These are phyloP conservation scores for Medicago lupulina DNA, from an alignment of 306 rosid genomes.

Conservation along the genomic window DNA sequence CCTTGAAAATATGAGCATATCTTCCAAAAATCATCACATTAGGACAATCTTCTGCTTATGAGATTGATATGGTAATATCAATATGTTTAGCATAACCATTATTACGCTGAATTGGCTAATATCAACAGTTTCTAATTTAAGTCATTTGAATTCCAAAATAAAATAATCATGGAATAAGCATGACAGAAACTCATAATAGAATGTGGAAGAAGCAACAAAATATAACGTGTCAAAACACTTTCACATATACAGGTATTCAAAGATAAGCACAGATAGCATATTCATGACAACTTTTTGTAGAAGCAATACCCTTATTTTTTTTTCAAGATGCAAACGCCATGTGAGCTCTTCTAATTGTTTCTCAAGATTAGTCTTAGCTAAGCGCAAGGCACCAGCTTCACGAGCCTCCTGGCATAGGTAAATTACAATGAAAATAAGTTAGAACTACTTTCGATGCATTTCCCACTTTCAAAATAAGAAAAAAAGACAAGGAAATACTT, in stretches of 20 bases:
- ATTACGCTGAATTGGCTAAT: constrained; percentile 10
- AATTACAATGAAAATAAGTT: constrained; percentile 23
- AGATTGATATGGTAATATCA: constrained; percentile 10
- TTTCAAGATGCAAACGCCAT: constrained; percentile 96
- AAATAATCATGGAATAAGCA: not conserved
- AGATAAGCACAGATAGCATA: not conserved
- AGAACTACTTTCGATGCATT: constrained; percentile 24
- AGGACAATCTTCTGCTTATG: not conserved
- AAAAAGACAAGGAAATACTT: constrained; percentile 51
- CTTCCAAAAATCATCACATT: constrained; percentile 12
- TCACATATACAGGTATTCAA: constrained; percentile 1
- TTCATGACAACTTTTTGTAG: not conserved
- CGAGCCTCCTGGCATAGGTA: constrained; percentile 80
- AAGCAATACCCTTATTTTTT: constrained; percentile 81
- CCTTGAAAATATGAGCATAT: constrained; percentile 14
- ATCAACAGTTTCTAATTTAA: constrained; percentile 28
- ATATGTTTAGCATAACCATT: constrained; percentile 14
- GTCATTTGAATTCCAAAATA: constrained; percentile 25
- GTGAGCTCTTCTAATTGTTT: constrained; percentile 93
- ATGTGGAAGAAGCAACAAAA: constrained; percentile 15
- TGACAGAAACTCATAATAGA: constrained; percentile 20
- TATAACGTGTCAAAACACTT: constrained; percentile 24
- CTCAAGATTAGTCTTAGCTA: constrained; percentile 95
- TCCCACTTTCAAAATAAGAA: not conserved
- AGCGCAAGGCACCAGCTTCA: constrained; percentile 95